Evolutionary conservation across 1,284 basidiomycete genomes (phyloP).

Genomic region (Ganoderma sinense): DNA sequence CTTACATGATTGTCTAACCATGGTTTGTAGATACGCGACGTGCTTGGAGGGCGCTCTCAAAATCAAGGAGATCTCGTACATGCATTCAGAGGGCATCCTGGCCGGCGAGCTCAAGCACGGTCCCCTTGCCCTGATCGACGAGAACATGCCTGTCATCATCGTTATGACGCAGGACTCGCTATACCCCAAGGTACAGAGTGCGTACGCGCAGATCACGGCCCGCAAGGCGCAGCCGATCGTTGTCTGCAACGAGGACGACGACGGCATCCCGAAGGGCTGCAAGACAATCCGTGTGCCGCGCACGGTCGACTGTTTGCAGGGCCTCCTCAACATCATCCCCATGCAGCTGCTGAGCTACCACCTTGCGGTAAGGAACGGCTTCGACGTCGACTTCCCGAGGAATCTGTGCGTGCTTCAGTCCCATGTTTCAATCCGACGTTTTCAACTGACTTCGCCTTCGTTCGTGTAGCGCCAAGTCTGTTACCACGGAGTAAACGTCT

Average conservation of each 20-base stretch:
- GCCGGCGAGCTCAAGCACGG: slow-evolving; percentile 99
- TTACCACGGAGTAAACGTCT: slow-evolving; percentile 76
- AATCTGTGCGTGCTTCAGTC: slow-evolving; percentile 74
- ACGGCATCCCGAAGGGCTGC: slow-evolving; percentile 75
- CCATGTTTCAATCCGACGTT: slow-evolving; percentile 18
- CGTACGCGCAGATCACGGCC: slow-evolving; percentile 95
- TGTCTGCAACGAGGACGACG: slow-evolving; percentile 95
- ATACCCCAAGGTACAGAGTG: slow-evolving; percentile 98
- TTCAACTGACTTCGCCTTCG: slow-evolving; percentile 9
- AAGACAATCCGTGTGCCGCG: slow-evolving; percentile 93
- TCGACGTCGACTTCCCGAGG: slow-evolving; percentile 98
- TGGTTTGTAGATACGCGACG: slow-evolving; percentile 76
- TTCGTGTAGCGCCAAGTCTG: slow-evolving; percentile 76
- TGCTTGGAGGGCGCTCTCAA: slow-evolving; percentile 98
- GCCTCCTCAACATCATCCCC: slow-evolving; percentile 96
- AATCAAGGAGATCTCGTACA: slow-evolving; percentile 98
- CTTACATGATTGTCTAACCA: neutral
- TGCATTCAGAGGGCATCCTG: slow-evolving; percentile 94
- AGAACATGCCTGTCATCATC: slow-evolving; percentile 98
- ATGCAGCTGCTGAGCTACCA: slow-evolving; percentile 97
- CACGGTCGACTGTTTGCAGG: slow-evolving; percentile 96
- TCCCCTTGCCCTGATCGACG: slow-evolving; percentile 96
- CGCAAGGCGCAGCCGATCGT: slow-evolving; percentile 97
- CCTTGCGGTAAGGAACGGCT: slow-evolving; percentile 93
- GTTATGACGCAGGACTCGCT: slow-evolving; percentile 99